Base-by-base conservation (phyloP, 169 alveolate genomes). In the Sarcocystis neurona region DNA sequence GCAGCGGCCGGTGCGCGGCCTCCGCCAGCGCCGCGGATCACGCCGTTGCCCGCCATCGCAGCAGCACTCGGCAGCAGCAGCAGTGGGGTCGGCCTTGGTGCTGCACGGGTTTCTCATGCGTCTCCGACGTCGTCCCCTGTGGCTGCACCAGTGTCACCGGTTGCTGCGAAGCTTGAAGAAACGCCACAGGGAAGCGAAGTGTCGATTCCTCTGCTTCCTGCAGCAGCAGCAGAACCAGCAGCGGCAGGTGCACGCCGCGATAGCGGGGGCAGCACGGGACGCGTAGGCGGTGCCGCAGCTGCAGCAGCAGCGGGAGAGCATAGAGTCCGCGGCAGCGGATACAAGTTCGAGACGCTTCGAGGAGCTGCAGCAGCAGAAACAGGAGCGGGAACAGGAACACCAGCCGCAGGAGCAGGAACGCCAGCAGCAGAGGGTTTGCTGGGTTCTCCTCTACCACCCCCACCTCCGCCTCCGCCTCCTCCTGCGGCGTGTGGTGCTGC, bases 341-440 rank as follows among this genome's bases (percentile, higher is more conserved):
- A 32, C 8, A 39, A 32, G 0, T 46, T 50, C 8, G 80, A 46
- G 41, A 30, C 80, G 41, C 32, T 50, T 34, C 53, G 53, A 30
- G n/a, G 53, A 72, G 80, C 80, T 15, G 80, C 80, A 72, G 27
- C 80, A 30, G 80, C 80, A 30, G 80, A 46, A 72, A 37, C 80
- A 72, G 53, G 39, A 72, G 48, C 80, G 10, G 53, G 53, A 72
- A 50, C 80, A 72, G 80, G 53, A 72, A 12, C 77, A 63, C 39
- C 77, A 23, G 39, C 10, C 15, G n/a, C 80, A 53, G 63, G 30
- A 12, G 63, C 63, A 53, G 30, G 30, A 53, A 20, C n/a, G 8
- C 53, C 80, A n/a, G n/a, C 53, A 20, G 0, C n/a, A 37, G 15
- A 37, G 80, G 27, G 53, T n/a, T n/a, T 0, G n/a, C 6, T 5